These are phyloP conservation scores for Suillus paluster DNA, from an alignment of 768 basidiomycete species.

Conservation along the genomic window DNA sequence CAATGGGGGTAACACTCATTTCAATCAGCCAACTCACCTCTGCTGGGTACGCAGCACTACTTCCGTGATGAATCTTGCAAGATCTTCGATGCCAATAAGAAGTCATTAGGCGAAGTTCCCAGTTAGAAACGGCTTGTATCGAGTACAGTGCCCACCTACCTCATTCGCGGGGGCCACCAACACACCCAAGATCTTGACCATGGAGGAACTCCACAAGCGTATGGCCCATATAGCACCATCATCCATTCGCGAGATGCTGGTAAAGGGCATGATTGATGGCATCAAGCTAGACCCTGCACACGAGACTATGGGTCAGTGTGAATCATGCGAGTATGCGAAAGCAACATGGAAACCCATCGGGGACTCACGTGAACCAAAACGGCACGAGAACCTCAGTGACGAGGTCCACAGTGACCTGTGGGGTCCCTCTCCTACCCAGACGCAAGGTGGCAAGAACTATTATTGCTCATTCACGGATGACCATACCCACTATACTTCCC, in stretches of 20 bases:
- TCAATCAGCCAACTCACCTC: constrained; percentile 9
- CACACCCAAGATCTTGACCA: neutral
- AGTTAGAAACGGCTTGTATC: constrained; percentile 9
- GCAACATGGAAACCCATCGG: constrained; percentile 9
- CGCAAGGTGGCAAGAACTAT: constrained; percentile 24
- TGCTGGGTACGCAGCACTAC: constrained; percentile 9
- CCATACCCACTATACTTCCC: constrained; percentile 5
- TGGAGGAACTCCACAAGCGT: constrained; percentile 4
- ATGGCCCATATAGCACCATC: constrained; percentile 7
- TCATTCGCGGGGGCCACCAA: neutral
- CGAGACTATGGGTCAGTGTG: constrained; percentile 10
- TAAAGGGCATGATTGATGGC: constrained; percentile 5
- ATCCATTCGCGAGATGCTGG: constrained; percentile 1
- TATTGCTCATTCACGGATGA: constrained; percentile 29
- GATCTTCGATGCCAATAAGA: constrained; percentile 10
- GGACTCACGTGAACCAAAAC: constrained; percentile 1
- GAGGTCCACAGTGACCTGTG: constrained; percentile 31
- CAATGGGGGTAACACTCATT: constrained; percentile 11
- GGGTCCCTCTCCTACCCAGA: constrained; percentile 26
- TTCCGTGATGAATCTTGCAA: constrained; percentile 2
- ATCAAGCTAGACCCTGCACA: constrained; percentile 5
- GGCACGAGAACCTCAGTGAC: constrained; percentile 7
- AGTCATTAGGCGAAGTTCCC: neutral
- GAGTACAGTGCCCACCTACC: neutral
- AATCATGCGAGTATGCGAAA: constrained; percentile 18